Base-by-base conservation (phyloP, 192 early-diverging fungal genomes). In the Coemansia sp. region DNA sequence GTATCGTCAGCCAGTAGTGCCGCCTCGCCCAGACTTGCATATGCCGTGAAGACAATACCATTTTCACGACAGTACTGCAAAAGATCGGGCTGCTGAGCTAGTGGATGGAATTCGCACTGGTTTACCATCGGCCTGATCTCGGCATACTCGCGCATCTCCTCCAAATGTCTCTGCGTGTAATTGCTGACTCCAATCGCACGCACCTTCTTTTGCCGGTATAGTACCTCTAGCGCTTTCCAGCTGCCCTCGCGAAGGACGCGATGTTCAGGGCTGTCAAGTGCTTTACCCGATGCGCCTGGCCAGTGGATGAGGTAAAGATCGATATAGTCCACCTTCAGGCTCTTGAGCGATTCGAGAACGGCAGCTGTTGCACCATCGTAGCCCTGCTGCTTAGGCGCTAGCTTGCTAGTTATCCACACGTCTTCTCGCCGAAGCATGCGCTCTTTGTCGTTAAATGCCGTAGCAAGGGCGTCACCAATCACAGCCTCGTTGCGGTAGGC, bases 241-340 rank as follows among this genome's bases (percentile, higher is more conserved):
- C 88, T 90, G 19, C 67, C 82, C 67, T 74, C 68, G 21, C 89
- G 82, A 43, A 88, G 85, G 28, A 47, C 53, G 6, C 72, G 70
- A 70, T 92, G 87, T 37, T 69, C 63, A 3, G 63, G 42, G 30
- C 69, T 68, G 6, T 68, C 63, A 70, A 82, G 70, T 74, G 72
- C 37, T 72, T n/a, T 35, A 66, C 78, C 68, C 64, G 85, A 61
- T 66, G 68, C 47, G 71, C 91, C 89, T 23, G 91, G 91, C 91
- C 91, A 93, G 62, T 93, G 91, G 37, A 93, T 91, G 9, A 93
- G 76, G 38, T 90, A 93, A 0, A 93, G 77, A 66, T 93, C 91
- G 42, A 93, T 77, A 38, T 93, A 91, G 32, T 90, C 87, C 6
- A 89, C 69, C 37, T 84, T 74, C 39, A 91, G 84, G n/a, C 85